A percentile compares a stretch with the other conserved stretches of the same genome.
These are phyloP conservation scores for Globisporangium viniferum DNA, from an alignment of 352 stramenopile genomes.

Conservation along the genomic window DNA sequence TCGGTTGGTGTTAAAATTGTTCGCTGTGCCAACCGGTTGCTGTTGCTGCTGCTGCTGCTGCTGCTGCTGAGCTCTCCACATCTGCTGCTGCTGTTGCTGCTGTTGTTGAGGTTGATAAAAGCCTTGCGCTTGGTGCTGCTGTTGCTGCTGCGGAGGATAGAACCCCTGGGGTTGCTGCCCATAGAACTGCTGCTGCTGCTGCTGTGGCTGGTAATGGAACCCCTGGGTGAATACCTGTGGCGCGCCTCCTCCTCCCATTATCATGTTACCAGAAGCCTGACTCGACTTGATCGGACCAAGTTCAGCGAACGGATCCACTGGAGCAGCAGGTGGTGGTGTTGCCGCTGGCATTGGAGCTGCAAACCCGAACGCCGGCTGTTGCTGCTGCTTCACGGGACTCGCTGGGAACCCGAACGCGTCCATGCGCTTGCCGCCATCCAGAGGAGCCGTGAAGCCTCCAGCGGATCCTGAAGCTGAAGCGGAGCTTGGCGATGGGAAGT, in stretches of 20 bases:
- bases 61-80: conserved; percentile 25
- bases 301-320: conserved; percentile 49
- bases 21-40: conserved; percentile 9
- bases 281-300: conserved; percentile 21
- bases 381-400: conserved; percentile 43
- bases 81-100: conserved; percentile 28
- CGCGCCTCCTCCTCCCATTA: conserved; percentile 11
- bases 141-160: conserved; percentile 20
- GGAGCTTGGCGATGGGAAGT: conserved; percentile 40
- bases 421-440: conserved; percentile 26
- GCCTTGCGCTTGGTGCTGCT: conserved; percentile 13
- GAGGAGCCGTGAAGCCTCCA: neutral
- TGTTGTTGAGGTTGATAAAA: conserved; percentile 30
- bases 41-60: conserved; percentile 11
- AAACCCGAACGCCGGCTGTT: conserved; percentile 33
- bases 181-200: conserved; percentile 21
- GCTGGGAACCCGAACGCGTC: conserved; percentile 54
- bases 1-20: conserved; percentile 10
- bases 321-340: conserved; percentile 14
- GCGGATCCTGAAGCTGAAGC: neutral
- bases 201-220: conserved; percentile 13
- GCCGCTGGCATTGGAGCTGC: conserved; percentile 15
- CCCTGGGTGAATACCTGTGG: conserved; percentile 13
- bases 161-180: conserved; percentile 12
- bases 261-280: neutral